Base-by-base conservation (phyloP, 768 basidiomycete genomes). In the Thelephora ganbajun region DNA sequence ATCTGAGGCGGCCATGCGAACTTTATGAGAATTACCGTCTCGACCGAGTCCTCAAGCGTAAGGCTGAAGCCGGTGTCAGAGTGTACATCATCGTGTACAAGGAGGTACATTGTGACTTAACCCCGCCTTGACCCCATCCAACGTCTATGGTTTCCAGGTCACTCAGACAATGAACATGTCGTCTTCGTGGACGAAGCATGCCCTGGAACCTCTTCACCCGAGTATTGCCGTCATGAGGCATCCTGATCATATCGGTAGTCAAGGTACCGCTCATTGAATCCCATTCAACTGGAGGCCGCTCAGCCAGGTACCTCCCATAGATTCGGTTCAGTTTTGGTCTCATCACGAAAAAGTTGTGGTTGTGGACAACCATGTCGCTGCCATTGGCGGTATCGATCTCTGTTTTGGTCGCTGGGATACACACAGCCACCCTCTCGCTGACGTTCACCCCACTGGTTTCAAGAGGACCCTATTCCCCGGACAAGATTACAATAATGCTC, bases 321-420 rank as follows among this genome's bases (percentile, higher is more conserved):
- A 90, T 56, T 72, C 74, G 46, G 76, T 89, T 53, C 74, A 87
- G 56, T 84, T 89, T 62, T 94, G 90, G 90, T 83, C 80, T 22
- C 92, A 93, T 59, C 91, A 93, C 62, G 90, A 93, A 61, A 93
- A 93, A 67, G 77, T 90, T 41, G 85, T 92, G 18, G 76, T 90
- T 20, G 80, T 94, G 6, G 92, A 96, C 60, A 88, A 91, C 57
- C 79, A 84, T 56, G 72, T 68, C 45, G 90, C 87, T 2, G 85
- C 83, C 54, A 80, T 96, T 47, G 96, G 96, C 19, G 96, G 96
- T 11, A 77, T 99, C 22, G 96, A 99, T 61, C 71, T 96, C 14
- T 97, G 91, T 67, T 96, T 92, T 55, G 96, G 96, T 11, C 83
- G 96, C 16, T 99, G 94, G 93, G 96, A 98, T 64, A 89, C 86